These are phyloP conservation scores for Talaromyces rugulosus DNA, from an alignment of 2,329 filamentous ascomycete species.

Conservation along the genomic window DNA sequence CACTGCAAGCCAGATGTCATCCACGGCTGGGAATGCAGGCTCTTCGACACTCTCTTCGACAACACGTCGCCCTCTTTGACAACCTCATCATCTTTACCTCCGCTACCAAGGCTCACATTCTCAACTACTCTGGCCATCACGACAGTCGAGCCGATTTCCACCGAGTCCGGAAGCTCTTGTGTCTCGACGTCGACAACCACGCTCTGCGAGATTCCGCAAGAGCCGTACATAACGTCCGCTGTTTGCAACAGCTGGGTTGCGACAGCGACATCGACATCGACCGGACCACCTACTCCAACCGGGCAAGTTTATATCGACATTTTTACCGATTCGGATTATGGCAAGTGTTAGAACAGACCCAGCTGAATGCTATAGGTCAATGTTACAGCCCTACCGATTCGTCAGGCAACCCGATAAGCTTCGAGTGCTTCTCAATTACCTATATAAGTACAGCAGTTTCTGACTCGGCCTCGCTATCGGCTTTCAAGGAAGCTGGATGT, in stretches of 20 bases:
- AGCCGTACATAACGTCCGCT: background rate
- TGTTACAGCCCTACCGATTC: slow-evolving; percentile 2
- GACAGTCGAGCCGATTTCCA: background rate
- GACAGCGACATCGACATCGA: slow-evolving; percentile 2
- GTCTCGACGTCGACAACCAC: slow-evolving; percentile 1
- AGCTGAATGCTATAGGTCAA: slow-evolving; percentile 1
- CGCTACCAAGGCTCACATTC: background rate
- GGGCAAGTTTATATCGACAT: slow-evolving; percentile 1
- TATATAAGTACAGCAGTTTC: slow-evolving; percentile 4
- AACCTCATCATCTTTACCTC: background rate
- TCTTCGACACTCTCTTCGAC: background rate
- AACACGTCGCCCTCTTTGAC: background rate
- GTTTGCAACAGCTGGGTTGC: background rate
- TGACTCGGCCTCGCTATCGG: background rate
- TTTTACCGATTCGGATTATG: slow-evolving; percentile 2
- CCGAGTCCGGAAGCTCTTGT: slow-evolving; percentile 4
- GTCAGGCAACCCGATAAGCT: slow-evolving; percentile 1
- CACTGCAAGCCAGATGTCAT: slow-evolving; percentile 4
- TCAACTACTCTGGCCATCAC: background rate
- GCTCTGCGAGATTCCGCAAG: slow-evolving; percentile 2
- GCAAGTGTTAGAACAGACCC: slow-evolving; percentile 2
- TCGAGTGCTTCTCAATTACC: slow-evolving; percentile 2
- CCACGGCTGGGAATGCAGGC: background rate
- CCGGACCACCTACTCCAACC: background rate
- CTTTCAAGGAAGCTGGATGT: slow-evolving; percentile 3